Evolutionary conservation across 1,284 basidiomycete species (phyloP), one percentile per base, ranked within the genome.

Genomic region (Dichomitus squalens): DNA sequence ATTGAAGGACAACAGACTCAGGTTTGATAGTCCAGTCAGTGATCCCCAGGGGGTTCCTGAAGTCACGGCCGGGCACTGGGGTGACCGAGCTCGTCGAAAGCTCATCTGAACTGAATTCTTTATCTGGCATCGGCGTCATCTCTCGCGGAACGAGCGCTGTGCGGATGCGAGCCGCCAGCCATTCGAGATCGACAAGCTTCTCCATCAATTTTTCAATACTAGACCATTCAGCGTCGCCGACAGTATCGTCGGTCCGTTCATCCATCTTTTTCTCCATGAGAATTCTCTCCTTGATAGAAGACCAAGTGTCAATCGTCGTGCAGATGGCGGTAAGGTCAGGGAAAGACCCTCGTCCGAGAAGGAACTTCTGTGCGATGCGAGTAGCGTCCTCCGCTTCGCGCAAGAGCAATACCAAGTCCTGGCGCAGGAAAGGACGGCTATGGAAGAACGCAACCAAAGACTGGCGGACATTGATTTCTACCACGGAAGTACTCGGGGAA

Each of bases 401-500:
- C 33, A 96, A 73, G 18, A 77, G 70, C 47, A 80, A 80, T 9
- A 80, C 71, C 6, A 96, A 70, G 67, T 96, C 93, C 21, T 82
- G 77, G 44, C 87, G 81, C 16, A 96, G 79, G 62, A 90, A 83
- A 21, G 83, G 80, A 34, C 87, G 77, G 8, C 78, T 69, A 58
- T 83, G 75, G 66, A 97, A 89, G 60, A 90, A 84, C 4, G 88
- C 82, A n/a, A 97, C 93, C 3, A 96, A 75, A 11, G 85, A 83
- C 65, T 95, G 91, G 1, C 92, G 85, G 3, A 83, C 75, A 64
- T 85, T 82, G 65, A 98, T 95, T 62, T 89, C 85, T 3, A 70
- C 55, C 16, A 90, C 72, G 2, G 90, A 89, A 0, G 91, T 92
- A 61, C 92, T 95, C 0, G 95, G 95, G n/a, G 90, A 90, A 68